Evolutionary conservation across 1,139 yeast species (phyloP).

Genomic region (Geotrichum klebahnii): DNA sequence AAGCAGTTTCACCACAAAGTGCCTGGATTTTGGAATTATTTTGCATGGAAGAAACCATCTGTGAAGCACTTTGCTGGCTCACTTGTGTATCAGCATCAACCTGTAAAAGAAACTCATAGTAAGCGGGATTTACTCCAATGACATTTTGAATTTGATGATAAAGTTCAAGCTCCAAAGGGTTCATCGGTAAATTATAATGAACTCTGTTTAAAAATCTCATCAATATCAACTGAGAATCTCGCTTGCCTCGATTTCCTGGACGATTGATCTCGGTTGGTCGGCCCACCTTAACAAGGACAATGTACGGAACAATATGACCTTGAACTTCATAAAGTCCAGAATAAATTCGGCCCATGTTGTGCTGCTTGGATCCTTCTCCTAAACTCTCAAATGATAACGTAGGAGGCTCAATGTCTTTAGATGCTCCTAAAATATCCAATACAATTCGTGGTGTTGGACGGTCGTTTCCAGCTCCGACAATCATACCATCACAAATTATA

Average conservation of each 20-base stretch:
- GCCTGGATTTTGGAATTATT: slow-evolving; percentile 42
- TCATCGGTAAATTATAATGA: slow-evolving; percentile 43
- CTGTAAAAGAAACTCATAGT: slow-evolving; percentile 42
- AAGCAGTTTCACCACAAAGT: slow-evolving; percentile 44
- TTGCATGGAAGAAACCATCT: slow-evolving; percentile 40
- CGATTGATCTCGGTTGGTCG: slow-evolving; percentile 42
- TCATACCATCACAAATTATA: slow-evolving; percentile 45
- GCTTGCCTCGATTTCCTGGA: slow-evolving; percentile 46
- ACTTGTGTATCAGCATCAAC: slow-evolving; percentile 47
- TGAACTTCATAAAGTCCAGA: slow-evolving; percentile 44
- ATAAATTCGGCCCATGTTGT: slow-evolving; percentile 43
- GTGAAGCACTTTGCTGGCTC: slow-evolving; percentile 39
- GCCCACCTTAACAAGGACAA: slow-evolving; percentile 44
- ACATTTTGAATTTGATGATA: slow-evolving; percentile 44
- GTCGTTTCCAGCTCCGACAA: slow-evolving; percentile 45
- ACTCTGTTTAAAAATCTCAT: slow-evolving; percentile 45
- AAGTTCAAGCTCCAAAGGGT: slow-evolving; percentile 43
- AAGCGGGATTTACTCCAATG: slow-evolving; percentile 45
- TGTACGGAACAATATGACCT: slow-evolving; percentile 45
- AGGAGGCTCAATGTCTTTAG: slow-evolving; percentile 41
- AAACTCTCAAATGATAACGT: slow-evolving; percentile 41
- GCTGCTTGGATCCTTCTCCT: slow-evolving; percentile 44
- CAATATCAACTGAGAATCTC: slow-evolving; percentile 43
- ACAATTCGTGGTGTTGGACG: slow-evolving; percentile 44
- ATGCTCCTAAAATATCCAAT: slow-evolving; percentile 42